Evolutionary conservation across 352 stramenopile genomes (phyloP), one percentile per base, ranked within the genome.

Genomic region (Phytophthora idaei): DNA sequence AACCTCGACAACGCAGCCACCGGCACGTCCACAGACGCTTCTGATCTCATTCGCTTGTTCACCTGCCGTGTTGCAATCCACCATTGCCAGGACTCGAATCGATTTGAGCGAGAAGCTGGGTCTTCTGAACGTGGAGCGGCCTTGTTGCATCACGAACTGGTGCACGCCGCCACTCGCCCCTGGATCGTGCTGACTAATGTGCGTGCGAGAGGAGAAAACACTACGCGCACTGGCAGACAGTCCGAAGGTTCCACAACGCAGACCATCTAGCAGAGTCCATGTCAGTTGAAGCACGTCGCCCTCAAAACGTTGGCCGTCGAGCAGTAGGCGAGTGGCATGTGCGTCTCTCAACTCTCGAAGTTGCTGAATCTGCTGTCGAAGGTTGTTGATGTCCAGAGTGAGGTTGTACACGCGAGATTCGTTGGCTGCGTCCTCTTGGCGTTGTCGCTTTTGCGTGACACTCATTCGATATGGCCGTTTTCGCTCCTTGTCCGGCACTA

Each of bases 101-200:
- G 68, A 78, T 12, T 53, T 52, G 28, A 78, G 14, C 5, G n/a
- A 29, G 39, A 67, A 75, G 2, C 37, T 52, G 1, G 46, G 63
- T 3, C 66, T 46, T 2, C 51, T 63, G 21, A 87, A 73, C 9
- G 78, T 29, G 29, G 58, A 17, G n/a, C 58, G 64, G 1, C 61
- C 61, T 73, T 65, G 74, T 34, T 80, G 74, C 44, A 79, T 59
- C 12, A 80, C 51, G 11, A 81, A 71, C 12, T 72, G 56, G 3
- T 72, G 62, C n/a, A 77, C 32, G 5, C 64, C 68, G 10, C 31
- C 41, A 34, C 21, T 21, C 21, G 21, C 21, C 21, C 21, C 21
- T 21, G 21, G 21, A 21, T 21, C 21, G 21, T 21, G 21, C 21
- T 21, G 21, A 21, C 21, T 21, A 21, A 21, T 21, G 21, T 21